Base-by-base conservation (phyloP, 1,284 basidiomycete species). In the Ceratobasidium sp. region DNA sequence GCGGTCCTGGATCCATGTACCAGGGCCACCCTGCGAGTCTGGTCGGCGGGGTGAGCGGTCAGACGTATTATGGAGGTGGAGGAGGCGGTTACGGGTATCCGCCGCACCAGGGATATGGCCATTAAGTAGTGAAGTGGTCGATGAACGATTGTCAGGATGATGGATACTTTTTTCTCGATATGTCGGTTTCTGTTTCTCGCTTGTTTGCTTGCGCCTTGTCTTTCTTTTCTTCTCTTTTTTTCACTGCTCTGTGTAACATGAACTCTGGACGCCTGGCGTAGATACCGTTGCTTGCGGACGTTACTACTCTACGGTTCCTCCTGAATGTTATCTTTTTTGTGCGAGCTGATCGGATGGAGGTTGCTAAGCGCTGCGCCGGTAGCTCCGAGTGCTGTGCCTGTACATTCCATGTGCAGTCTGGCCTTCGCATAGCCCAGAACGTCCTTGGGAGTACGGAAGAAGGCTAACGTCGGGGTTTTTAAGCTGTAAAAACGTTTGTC, bases 21-120 rank as follows among this genome's bases (percentile, higher is more conserved):
- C 77, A 80, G 26, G 80, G 88, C 18, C 86, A 88, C 6, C 89
- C 90, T 1, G 91, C 90, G 33, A 92, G 91, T 81, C 88, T 96
- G 46, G 93, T 96, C 2, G 94, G 94, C n/a, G 95, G 95, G n/a
- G 89, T 93, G 78, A 92, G 91, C 81, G 94, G 94, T 20, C 84
- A 84, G 70, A 82, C 82, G 63, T 84, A 84, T 79, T 86, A 86
- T 79, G 81, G 81, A 55, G 82, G 81, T 68, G 46, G 53, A 26
- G 46, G 53, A 26, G 39, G 42, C 15, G 53, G 56, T 1, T 77
- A 81, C 53, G 80, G 80, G 26, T 81, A 81, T 56, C 80, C 80
- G 23, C 80, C 80, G 40, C 64, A 67, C 44, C 80, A 81, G 42
- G 75, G 77, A 20, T 81, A 79, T 55, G 72, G 61, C n/a, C 72